Evolutionary conservation across 768 basidiomycete species (phyloP), one percentile per base, ranked within the genome.

Genomic region (Leccinum ochraceum): DNA sequence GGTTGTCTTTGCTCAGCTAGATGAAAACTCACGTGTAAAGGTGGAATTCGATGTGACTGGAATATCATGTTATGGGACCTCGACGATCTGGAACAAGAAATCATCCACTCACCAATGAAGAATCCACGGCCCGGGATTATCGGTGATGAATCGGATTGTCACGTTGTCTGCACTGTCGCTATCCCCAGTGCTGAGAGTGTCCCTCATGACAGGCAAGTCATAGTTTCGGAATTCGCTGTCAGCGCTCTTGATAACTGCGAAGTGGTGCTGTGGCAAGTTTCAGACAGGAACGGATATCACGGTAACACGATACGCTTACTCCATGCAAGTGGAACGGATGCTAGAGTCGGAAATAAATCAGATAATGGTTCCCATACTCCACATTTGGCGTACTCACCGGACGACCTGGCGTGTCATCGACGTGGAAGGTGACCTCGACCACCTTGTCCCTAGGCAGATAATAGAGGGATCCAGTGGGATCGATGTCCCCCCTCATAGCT

Each of bases 51-150:
- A 76, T 75, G 61, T 79, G 77, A 53, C 77, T 78, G n/a, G 7
- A 42, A 24, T 11, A 24, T 22, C 49, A 20, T 30, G 14, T 26
- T 17, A 42, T 9, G 17, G 17, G 17, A n/a, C 17, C 10, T 36
- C 32, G 4, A 34, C 14, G 49, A 26, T 53, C 32, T 22, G 16
- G 22, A 34, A 26, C 32, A 17, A 22, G 22, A 53, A 9, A 16
- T 24, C 1, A 24, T 3, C 3, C 32, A 53, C 62, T 50, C 53
- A 69, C 68, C 76, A 81, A 51, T 80, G 80, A 57, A 81, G 66
- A 55, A 82, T 75, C 80, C 84, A 87, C 4, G 84, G 83, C 5
- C 87, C 89, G 5, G 86, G 80, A 72, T 89, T 90, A 67, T 91
- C 83, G 0, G 88, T 87, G 30, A 71, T 72, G 77, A 88, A 90